These are phyloP conservation scores for Penicillium sp. DNA, from an alignment of 2,329 filamentous ascomycete species.

Conservation along the genomic window DNA sequence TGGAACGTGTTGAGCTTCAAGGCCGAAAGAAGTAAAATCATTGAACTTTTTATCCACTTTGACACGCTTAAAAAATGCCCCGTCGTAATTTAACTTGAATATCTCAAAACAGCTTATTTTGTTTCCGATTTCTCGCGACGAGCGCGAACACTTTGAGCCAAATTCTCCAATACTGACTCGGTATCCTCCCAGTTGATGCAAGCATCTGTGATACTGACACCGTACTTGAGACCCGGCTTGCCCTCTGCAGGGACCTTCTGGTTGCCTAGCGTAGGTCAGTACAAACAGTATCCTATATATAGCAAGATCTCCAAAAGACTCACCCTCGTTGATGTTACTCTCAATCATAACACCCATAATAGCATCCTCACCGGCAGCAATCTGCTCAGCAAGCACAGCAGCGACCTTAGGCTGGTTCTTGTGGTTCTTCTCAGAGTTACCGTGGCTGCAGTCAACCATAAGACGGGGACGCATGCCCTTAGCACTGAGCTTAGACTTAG, in stretches of 20 bases:
- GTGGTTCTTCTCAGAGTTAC: conserved; percentile 94
- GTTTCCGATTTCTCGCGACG: conserved; percentile 56
- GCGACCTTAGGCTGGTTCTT: conserved; percentile 96
- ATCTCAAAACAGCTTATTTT: conserved; percentile 14
- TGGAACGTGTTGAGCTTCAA: not conserved
- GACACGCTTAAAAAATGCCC: conserved; percentile 6
- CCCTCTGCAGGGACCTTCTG: conserved; percentile 92
- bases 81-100: not conserved
- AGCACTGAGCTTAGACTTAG: conserved; percentile 74
- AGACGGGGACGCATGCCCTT: conserved; percentile 72
- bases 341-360: conserved; percentile 99
- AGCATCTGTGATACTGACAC: conserved; percentile 94
- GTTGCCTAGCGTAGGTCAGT: conserved; percentile 52
- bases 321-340: conserved; percentile 92
- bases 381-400: conserved; percentile 75
- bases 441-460: conserved; percentile 98
- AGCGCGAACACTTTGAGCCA: conserved; percentile 77
- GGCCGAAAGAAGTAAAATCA: not conserved
- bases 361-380: conserved; percentile 75
- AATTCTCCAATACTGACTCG: conserved; percentile 69
- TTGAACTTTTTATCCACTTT: conserved; percentile 5
- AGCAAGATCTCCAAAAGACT: conserved; percentile 23
- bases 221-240: conserved; percentile 81
- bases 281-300: not conserved
- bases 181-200: conserved; percentile 96